Conservation (phyloP, 2,329 filamentous ascomycete genomes). For the Ascocoryne sarcoides region DNA sequence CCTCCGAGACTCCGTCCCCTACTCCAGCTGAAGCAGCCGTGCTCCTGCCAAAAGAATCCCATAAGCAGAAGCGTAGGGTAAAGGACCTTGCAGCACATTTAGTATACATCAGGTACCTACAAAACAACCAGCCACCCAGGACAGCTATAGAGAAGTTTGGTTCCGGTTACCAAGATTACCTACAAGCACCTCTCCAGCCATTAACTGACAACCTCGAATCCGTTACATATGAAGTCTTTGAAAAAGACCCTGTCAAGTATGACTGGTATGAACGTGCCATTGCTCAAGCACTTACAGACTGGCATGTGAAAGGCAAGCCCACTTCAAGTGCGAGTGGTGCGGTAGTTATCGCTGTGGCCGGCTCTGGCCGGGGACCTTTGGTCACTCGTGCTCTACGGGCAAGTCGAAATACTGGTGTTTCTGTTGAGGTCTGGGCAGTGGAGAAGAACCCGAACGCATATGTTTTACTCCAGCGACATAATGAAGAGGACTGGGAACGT, state of each 20-base stretch:
- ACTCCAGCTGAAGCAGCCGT: conserved; percentile 62
- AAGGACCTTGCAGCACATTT: conserved; percentile 57
- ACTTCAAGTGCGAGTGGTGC: conserved; percentile 61
- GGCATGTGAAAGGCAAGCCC: conserved; percentile 62
- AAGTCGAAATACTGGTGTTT: conserved; percentile 64
- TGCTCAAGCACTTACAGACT: conserved; percentile 70
- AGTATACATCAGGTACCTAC: conserved; percentile 75
- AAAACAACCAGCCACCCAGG: conserved; percentile 66
- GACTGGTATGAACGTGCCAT: conserved; percentile 88
- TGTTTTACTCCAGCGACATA: conserved; percentile 82
- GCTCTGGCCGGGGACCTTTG: conserved; percentile 84
- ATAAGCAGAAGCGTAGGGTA: conserved; percentile 36
- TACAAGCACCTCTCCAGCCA: conserved; percentile 90
- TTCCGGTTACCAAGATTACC: conserved; percentile 82
- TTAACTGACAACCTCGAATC: conserved; percentile 95
- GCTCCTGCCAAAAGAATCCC: conserved; percentile 26
- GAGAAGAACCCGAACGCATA: conserved; percentile 99
- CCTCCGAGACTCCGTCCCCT: conserved; percentile 28
- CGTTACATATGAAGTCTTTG: conserved; percentile 96
- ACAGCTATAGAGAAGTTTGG: conserved; percentile 58
- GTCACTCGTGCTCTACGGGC: conserved; percentile 81
- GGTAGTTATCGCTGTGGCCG: conserved; percentile 84
- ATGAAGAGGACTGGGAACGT: conserved; percentile 70
- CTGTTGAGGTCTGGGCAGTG: conserved; percentile 81
- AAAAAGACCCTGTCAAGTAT: conserved; percentile 97